Percentiles rank a stretch among this genome's conserved stretches.
Conservation (phyloP, 2,329 filamentous ascomycete species). For the Hymenoscyphus scutula region DNA sequence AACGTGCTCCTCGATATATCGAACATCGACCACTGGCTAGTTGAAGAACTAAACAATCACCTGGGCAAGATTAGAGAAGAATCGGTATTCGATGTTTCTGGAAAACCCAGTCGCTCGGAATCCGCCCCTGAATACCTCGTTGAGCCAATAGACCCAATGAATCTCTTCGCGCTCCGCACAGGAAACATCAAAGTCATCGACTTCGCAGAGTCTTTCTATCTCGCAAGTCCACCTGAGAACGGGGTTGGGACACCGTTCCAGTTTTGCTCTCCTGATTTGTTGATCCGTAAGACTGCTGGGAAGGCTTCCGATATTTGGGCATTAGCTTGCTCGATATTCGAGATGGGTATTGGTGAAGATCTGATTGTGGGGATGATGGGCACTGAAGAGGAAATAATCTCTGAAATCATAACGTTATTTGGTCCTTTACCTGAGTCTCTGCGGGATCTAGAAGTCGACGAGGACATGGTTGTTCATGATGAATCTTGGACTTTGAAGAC, state of each 20-base stretch:
- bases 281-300: neutral
- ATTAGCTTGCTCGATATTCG: slow-evolving; percentile 6
- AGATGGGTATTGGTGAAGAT: neutral
- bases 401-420: neutral
- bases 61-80: neutral
- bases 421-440: neutral
- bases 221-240: neutral
- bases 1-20: slow-evolving; percentile 13
- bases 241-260: neutral
- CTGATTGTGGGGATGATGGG: neutral
- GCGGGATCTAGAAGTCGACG: neutral
- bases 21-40: neutral
- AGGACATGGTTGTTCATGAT: neutral
- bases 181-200: slow-evolving; percentile 18
- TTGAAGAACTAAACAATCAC: neutral
- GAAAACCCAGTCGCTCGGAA: neutral
- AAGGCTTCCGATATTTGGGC: slow-evolving; percentile 11
- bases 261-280: neutral
- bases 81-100: neutral
- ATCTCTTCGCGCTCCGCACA: slow-evolving; percentile 6
- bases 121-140: slow-evolving; percentile 6
- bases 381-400: neutral
- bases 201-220: slow-evolving; percentile 7
- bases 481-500: neutral
- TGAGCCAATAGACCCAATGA: neutral